Evolutionary conservation across 371 early-diverging fungal genomes (phyloP).

Genomic region (Mucor racemosus): DNA sequence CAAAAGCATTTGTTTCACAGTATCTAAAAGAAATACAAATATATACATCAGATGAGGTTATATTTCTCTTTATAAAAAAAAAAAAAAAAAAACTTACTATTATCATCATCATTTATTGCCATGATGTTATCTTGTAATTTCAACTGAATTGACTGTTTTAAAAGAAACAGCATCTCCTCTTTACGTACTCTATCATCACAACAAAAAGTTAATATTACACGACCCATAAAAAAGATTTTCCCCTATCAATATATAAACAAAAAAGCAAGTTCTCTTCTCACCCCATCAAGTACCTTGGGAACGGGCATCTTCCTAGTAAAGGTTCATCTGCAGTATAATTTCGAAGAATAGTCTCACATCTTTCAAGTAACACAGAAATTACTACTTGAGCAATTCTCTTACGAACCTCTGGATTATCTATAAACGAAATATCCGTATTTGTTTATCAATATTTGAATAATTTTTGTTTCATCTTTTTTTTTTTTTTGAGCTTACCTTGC

Average conservation of each 20-base stretch:
- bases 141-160: slow-evolving; percentile 68
- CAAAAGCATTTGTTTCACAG: slow-evolving; percentile 55
- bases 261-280: slow-evolving; percentile 32
- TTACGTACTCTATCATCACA: slow-evolving; percentile 63
- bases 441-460: background rate
- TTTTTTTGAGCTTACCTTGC: slow-evolving; percentile 38
- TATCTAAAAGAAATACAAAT: slow-evolving; percentile 23
- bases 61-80: slow-evolving; percentile 8
- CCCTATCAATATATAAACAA: slow-evolving; percentile 9
- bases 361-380: slow-evolving; percentile 73
- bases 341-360: slow-evolving; percentile 68
- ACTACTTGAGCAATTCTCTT: slow-evolving; percentile 71
- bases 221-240: background rate
- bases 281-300: slow-evolving; percentile 74
- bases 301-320: slow-evolving; percentile 76
- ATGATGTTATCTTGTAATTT: slow-evolving; percentile 59
- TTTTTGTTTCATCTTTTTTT: background rate
- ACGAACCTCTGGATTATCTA: slow-evolving; percentile 32
- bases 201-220: background rate
- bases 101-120: slow-evolving; percentile 17
- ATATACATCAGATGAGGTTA: slow-evolving; percentile 13
- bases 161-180: slow-evolving; percentile 73
- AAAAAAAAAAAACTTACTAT: slow-evolving; percentile 25
- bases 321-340: slow-evolving; percentile 77
- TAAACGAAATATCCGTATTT: background rate